phyloP scores from a whole-genome alignment of 345 rosid genomes.

The Eucalyptus erythrocorys region DNA sequence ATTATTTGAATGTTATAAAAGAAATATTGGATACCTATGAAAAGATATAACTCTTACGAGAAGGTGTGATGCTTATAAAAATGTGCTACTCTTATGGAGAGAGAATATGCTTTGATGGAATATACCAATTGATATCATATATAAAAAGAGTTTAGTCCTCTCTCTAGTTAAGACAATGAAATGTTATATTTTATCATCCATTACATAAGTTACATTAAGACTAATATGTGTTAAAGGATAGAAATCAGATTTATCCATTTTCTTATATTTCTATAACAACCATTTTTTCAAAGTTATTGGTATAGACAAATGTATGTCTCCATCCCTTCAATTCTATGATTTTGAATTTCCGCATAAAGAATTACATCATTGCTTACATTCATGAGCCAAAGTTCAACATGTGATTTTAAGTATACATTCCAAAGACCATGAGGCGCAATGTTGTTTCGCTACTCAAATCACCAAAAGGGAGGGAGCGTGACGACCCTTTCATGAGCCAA shows the following conservation, averaged over 20 bases:
- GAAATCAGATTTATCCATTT: too few relatives aligned
- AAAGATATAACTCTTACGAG: not conserved
- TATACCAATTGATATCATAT: fast-evolving
- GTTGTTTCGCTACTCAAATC: not conserved
- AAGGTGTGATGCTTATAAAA: too few relatives aligned
- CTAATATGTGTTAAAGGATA: too few relatives aligned
- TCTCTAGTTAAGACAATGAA: not conserved
- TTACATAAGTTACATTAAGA: too few relatives aligned
- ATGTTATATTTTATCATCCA: not conserved
- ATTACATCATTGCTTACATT: too few relatives aligned
- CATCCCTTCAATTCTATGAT: too few relatives aligned
- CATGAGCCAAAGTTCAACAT: not conserved
- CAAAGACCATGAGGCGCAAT: fast-evolving
- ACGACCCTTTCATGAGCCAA: not conserved
- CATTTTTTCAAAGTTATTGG: too few relatives aligned
- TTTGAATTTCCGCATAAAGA: not conserved
- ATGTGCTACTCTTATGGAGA: fast-evolving
- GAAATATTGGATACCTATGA: too few relatives aligned
- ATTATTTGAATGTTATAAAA: too few relatives aligned
- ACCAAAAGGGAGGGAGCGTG: not conserved
- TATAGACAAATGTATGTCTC: fast-evolving
- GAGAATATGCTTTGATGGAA: too few relatives aligned
- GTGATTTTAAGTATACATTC: not conserved
- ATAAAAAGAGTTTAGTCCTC: not conserved
- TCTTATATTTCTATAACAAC: too few relatives aligned